Evolutionary conservation across 768 basidiomycete genomes (phyloP).

Genomic region (Tulasnella sp.): DNA sequence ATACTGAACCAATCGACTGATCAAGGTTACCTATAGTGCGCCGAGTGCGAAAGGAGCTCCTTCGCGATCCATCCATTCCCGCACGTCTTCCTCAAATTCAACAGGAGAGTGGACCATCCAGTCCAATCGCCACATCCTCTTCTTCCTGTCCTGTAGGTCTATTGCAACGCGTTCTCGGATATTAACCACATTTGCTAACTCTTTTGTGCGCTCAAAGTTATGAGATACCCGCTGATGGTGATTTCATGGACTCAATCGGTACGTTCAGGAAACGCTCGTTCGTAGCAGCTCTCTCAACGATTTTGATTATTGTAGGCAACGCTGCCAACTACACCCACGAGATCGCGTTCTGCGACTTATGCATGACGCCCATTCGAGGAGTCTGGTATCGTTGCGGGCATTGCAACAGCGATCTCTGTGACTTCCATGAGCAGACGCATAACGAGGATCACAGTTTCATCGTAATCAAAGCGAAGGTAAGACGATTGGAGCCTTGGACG

Average conservation of each 20-base stretch:
- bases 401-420: conserved; percentile 83
- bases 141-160: conserved; percentile 61
- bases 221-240: conserved; percentile 11
- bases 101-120: conserved; percentile 65
- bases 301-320: conserved; percentile 48
- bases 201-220: conserved; percentile 10
- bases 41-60: conserved; percentile 70
- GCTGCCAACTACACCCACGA: conserved; percentile 56
- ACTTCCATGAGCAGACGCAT: conserved; percentile 75
- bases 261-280: background rate
- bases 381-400: conserved; percentile 90
- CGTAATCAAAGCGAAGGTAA: conserved; percentile 78
- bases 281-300: background rate
- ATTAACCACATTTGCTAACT: background rate
- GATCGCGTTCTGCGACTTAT: conserved; percentile 78
- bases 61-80: conserved; percentile 75
- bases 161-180: background rate
- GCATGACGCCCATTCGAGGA: conserved; percentile 75
- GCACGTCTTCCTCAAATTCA: conserved; percentile 86
- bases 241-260: conserved; percentile 8
- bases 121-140: conserved; percentile 55
- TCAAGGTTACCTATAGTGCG: conserved; percentile 52
- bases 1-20: background rate
- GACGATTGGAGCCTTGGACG: conserved; percentile 27
- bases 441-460: conserved; percentile 78